phyloP scores from a whole-genome alignment of 179 eudicot genomes.

The Amaranthus tricolor region DNA sequence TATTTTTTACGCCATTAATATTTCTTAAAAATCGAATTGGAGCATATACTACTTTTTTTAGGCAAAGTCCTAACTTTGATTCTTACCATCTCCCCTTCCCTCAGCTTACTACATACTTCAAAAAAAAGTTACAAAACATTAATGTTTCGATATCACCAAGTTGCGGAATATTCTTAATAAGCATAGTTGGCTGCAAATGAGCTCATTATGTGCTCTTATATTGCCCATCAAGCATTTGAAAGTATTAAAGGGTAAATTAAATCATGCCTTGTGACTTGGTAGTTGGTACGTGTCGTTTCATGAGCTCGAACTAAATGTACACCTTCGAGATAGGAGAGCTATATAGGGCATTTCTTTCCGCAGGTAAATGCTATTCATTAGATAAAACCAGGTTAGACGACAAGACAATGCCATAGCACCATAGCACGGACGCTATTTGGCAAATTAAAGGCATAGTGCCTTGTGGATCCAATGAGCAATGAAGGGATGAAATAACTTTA shows the following conservation, averaged over 20 bases:
- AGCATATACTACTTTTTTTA: too few relatives aligned
- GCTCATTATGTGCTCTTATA: too few relatives aligned
- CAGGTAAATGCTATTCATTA: not conserved
- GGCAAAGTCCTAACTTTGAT: too few relatives aligned
- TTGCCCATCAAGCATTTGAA: too few relatives aligned
- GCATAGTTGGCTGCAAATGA: too few relatives aligned
- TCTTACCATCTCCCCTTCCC: too few relatives aligned
- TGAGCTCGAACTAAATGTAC: constrained; percentile 5
- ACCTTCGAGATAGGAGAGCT: not conserved
- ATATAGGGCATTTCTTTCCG: not conserved
- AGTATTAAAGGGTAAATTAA: not conserved
- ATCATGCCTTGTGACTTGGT: constrained; percentile 8
- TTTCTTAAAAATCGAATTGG: too few relatives aligned
- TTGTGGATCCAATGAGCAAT: constrained; percentile 9
- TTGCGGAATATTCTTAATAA: too few relatives aligned
- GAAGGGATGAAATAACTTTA: constrained; percentile 7
- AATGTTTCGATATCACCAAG: too few relatives aligned
- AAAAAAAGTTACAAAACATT: too few relatives aligned
- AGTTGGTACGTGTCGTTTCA: constrained; percentile 11
- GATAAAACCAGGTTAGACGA: not conserved
- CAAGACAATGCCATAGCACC: constrained; percentile 9
- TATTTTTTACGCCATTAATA: too few relatives aligned
- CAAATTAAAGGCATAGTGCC: constrained; percentile 16
- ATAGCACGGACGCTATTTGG: constrained; percentile 13
- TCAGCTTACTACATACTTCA: too few relatives aligned